These are phyloP conservation scores for Saccharomyces hybrid DNA, from an alignment of 1,139 yeast species.

Conservation along the genomic window DNA sequence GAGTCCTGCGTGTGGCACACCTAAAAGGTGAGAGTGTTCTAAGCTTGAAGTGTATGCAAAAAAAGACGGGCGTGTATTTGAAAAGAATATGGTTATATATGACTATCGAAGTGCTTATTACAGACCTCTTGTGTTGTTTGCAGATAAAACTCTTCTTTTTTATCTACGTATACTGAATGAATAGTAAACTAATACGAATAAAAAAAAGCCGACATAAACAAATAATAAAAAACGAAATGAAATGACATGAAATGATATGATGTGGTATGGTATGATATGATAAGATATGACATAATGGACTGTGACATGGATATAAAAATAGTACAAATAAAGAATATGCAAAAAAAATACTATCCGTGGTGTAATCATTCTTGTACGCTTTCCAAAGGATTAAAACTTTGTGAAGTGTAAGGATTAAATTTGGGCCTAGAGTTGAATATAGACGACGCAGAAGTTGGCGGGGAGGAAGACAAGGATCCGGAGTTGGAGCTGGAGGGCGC, in stretches of 20 bases:
- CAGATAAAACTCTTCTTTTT: background rate
- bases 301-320: background rate
- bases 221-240: background rate
- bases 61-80: background rate
- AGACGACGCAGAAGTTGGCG: conserved; percentile 3
- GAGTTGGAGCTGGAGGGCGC: conserved; percentile 8
- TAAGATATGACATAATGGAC: background rate
- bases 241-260: background rate
- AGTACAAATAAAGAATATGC: background rate
- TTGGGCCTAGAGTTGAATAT: conserved; percentile 13
- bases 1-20: background rate
- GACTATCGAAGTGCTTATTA: background rate
- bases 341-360: conserved; percentile 2
- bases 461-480: background rate
- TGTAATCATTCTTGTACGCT: conserved; percentile 3
- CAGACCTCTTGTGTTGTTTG: conserved; percentile 1
- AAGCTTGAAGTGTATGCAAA: background rate
- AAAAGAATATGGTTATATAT: background rate
- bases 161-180: background rate
- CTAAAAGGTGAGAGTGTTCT: background rate
- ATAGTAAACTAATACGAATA: conserved; percentile 1
- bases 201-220: background rate
- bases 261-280: background rate
- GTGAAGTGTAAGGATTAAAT: conserved; percentile 33
- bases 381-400: conserved; percentile 24